These are phyloP conservation scores for Penicillium corylophilum DNA, from an alignment of 2,329 filamentous ascomycete species.

Conservation along the genomic window DNA sequence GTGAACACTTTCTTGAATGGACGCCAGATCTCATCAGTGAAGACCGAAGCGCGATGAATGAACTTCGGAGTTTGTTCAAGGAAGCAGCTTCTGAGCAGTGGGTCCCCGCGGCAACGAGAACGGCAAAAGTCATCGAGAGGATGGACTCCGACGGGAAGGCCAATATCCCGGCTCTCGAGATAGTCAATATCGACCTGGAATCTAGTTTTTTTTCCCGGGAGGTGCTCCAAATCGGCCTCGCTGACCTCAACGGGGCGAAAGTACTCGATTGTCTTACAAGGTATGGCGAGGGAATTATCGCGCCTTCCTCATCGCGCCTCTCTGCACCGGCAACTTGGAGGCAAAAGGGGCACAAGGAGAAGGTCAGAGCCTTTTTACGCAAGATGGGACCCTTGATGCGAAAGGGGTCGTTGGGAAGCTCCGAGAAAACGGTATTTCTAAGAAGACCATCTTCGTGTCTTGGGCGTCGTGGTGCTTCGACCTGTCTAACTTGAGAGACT, in stretches of 20 bases:
- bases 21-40: neutral
- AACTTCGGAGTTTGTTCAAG: neutral
- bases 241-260: neutral
- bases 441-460: neutral
- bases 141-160: too few relatives aligned
- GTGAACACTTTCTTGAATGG: neutral
- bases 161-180: neutral
- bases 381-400: neutral
- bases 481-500: neutral
- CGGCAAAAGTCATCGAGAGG: neutral
- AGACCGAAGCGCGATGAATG: neutral
- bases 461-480: neutral
- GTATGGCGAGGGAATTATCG: neutral
- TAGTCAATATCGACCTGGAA: neutral
- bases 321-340: too few relatives aligned
- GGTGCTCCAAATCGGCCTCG: neutral
- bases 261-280: neutral
- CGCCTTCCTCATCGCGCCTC: neutral
- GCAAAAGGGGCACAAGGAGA: too few relatives aligned
- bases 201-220: neutral
- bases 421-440: neutral
- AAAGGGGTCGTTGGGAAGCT: neutral
- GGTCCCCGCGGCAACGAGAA: neutral
- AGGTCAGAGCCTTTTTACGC: too few relatives aligned
- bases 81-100: neutral